Evolutionary conservation across 257 asterid genomes (phyloP), one percentile per base, ranked within the genome.

Genomic region (Solanum medicagineum): DNA sequence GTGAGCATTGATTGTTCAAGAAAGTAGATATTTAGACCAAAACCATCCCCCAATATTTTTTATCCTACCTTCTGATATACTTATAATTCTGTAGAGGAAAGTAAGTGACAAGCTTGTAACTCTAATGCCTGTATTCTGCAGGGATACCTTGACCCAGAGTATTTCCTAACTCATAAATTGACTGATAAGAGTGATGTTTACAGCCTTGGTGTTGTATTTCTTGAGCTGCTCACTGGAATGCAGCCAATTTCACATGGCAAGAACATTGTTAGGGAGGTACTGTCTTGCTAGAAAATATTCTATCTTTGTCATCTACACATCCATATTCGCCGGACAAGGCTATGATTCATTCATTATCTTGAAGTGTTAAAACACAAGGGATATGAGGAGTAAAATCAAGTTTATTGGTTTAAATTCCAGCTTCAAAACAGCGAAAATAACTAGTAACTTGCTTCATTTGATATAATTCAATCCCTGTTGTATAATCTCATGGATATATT

Each of bases 61-160:
- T 47, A 75, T 16, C 65, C 63, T 51, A 51, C 65, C 63, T 77
- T 77, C 17, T 10, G 24, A 40, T 70, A 70, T 40, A 68, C 10
- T 40, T 0, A 69, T 29, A 70, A 70, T 17, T 10, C 53, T 70
- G 26, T 70, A 69, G 77, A 8, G 24, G 51, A 36, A 36, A 69
- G 49, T 69, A 40, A 69, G 53, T 69, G 79, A 70, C 79, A 19
- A 40, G 19, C 45, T 70, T 70, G 79, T 19, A 70, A 26, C 47
- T 77, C 65, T 36, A 54, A 73, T 17, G 63, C 68, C 12, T 86
- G 83, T 66, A 74, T 75, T 68, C 51, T 89, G 89, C 88, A 97
- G 99, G 99, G 99, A 81, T 97, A 97, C 84, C 99, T 97, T 70
- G 99, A 97, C 88, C 99, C 99, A 1, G 99, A 97, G 89, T 97